These are phyloP conservation scores for Starmerella stigmatis DNA, from an alignment of 805 yeast species.

Conservation along the genomic window DNA sequence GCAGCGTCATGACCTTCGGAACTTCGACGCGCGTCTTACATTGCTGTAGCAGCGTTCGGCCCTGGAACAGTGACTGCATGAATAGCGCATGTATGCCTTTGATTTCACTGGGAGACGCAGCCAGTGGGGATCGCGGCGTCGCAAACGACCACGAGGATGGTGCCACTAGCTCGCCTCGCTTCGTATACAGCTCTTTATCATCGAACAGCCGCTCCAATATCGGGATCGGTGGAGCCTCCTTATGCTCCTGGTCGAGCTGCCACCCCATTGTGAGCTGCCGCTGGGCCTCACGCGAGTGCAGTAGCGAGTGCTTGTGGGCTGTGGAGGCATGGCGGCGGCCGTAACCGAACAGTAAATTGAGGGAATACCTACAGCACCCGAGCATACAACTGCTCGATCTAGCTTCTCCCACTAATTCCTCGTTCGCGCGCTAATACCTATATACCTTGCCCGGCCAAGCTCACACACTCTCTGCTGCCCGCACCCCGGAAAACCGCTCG, in stretches of 20 bases:
- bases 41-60: neutral
- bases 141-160: conserved; percentile 3
- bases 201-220: conserved; percentile 16
- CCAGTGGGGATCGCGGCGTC: conserved; percentile 14
- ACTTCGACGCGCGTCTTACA: conserved; percentile 2
- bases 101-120: conserved; percentile 4
- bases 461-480: no score
- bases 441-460: no score
- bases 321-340: neutral
- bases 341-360: no score
- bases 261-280: conserved; percentile 17
- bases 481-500: no score
- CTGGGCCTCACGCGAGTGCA: conserved; percentile 11
- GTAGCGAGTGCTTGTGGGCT: neutral
- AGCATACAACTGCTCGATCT: no score
- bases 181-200: conserved; percentile 11
- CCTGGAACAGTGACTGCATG: conserved; percentile 7
- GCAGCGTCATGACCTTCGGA: neutral
- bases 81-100: conserved; percentile 12
- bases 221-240: conserved; percentile 11
- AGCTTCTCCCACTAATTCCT: no score
- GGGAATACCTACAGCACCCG: no score
- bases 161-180: neutral
- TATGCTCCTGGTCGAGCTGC: conserved; percentile 10
- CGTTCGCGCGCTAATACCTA: no score